These are phyloP conservation scores for Pseudocercospora pini-densiflorae DNA, from an alignment of 2,329 filamentous ascomycete species.

Conservation along the genomic window DNA sequence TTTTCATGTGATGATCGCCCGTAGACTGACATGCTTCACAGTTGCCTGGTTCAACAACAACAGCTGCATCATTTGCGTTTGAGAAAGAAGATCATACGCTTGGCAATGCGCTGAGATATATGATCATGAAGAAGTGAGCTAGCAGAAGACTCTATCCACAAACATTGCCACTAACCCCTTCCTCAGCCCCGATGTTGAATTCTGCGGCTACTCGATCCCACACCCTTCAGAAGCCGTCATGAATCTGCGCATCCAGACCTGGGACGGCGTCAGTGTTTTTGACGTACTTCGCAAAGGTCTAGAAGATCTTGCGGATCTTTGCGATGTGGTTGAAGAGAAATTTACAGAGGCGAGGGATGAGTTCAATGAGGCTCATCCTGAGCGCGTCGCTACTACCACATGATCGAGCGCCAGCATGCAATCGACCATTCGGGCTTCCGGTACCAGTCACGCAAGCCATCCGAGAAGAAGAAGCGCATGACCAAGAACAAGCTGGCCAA, in stretches of 20 bases:
- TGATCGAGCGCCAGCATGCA: slow-evolving; percentile 21
- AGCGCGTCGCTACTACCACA: slow-evolving; percentile 25
- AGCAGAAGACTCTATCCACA: slow-evolving; percentile 6
- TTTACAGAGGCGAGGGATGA: slow-evolving; percentile 72
- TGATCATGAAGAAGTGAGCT: slow-evolving; percentile 97
- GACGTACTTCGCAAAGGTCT: slow-evolving; percentile 91
- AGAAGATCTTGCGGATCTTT: slow-evolving; percentile 84
- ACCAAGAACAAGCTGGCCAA: slow-evolving; percentile 42
- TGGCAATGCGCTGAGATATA: slow-evolving; percentile 89
- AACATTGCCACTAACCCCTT: background rate
- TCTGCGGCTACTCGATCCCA: slow-evolving; percentile 97
- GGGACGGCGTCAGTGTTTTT: slow-evolving; percentile 78
- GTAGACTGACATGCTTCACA: slow-evolving; percentile 45
- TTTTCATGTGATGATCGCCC: background rate
- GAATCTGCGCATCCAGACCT: slow-evolving; percentile 97
- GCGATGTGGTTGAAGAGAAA: slow-evolving; percentile 91
- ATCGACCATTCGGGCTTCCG: slow-evolving; percentile 24
- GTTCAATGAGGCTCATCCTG: slow-evolving; percentile 53
- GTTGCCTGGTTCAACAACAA: slow-evolving; percentile 82
- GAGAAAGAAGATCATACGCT: slow-evolving; percentile 92
- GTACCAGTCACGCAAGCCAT: slow-evolving; percentile 49
- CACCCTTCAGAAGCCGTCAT: slow-evolving; percentile 96
- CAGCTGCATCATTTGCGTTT: slow-evolving; percentile 93
- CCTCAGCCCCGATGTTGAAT: slow-evolving; percentile 91
- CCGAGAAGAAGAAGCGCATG: slow-evolving; percentile 52